Percentiles rank a stretch among this genome's conserved stretches.
Evolutionary conservation across 2,329 filamentous ascomycete species (phyloP).

Genomic region (Scytalidium lignicola): DNA sequence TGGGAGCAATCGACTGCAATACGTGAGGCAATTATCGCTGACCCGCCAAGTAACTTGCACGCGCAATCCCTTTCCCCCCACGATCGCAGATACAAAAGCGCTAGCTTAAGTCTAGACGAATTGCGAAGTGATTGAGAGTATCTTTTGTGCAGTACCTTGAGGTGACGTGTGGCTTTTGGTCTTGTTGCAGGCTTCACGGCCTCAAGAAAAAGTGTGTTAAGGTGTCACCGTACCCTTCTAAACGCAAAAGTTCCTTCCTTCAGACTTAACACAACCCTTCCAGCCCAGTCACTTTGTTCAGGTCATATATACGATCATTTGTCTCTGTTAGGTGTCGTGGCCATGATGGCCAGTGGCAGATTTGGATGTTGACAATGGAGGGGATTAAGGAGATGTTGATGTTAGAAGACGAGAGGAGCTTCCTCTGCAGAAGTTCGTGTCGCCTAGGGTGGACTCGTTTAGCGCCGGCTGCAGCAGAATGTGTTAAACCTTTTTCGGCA

Average conservation of each 20-base stretch:
- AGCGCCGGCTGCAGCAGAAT: background rate
- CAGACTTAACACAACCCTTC: constrained; percentile 6
- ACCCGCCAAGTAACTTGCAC: background rate
- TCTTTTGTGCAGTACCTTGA: background rate
- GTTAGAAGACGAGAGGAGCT: constrained; percentile 6
- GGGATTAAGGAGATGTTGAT: constrained; percentile 7
- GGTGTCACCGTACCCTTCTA: constrained; percentile 30
- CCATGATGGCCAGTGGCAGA: constrained; percentile 19
- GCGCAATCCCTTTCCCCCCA: background rate
- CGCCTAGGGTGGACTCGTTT: background rate
- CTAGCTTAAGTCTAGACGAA: constrained; percentile 17
- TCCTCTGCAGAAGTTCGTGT: background rate
- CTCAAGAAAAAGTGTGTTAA: constrained; percentile 16
- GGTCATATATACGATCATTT: constrained; percentile 29
- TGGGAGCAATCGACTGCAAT: background rate
- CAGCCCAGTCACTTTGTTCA: constrained; percentile 23
- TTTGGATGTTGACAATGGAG: constrained; percentile 9
- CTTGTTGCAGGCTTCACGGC: background rate
- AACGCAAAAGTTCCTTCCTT: background rate
- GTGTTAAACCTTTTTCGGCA: background rate
- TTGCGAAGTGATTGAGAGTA: constrained; percentile 2
- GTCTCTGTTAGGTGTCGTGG: constrained; percentile 22
- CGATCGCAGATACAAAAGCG: constrained; percentile 11
- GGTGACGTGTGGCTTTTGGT: background rate
- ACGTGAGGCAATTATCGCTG: background rate